Percentiles rank a stretch among this genome's conserved stretches.
These are phyloP conservation scores for Lachancea kluyveri DNA, from an alignment of 805 yeast genomes.

Conservation along the genomic window DNA sequence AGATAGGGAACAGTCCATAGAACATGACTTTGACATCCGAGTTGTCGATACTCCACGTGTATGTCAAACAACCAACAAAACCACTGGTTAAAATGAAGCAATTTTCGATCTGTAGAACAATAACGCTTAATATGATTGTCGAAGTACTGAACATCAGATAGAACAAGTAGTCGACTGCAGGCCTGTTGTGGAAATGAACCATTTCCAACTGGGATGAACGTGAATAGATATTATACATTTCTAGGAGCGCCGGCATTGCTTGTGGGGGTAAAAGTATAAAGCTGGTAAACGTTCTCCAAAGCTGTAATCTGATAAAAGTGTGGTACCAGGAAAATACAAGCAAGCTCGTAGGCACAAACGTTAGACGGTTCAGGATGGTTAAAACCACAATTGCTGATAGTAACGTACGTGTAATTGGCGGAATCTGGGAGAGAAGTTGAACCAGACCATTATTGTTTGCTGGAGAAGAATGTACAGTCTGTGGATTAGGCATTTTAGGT, in stretches of 20 bases:
- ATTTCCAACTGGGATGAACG: slow-evolving; percentile 23
- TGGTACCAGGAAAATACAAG: slow-evolving; percentile 31
- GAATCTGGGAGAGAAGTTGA: slow-evolving; percentile 32
- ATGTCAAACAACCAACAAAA: slow-evolving; percentile 36
- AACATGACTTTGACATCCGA: slow-evolving; percentile 49
- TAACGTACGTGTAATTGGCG: slow-evolving; percentile 56
- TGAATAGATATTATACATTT: slow-evolving; percentile 23
- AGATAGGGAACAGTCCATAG: slow-evolving; percentile 46
- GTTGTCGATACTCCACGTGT: slow-evolving; percentile 55
- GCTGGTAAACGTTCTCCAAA: slow-evolving; percentile 27
- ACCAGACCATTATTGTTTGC: slow-evolving; percentile 5
- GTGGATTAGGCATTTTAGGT: no score
- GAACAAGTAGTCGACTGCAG: slow-evolving; percentile 20
- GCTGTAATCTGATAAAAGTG: slow-evolving; percentile 14
- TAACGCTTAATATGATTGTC: slow-evolving; percentile 8
- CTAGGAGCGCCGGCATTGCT: slow-evolving; percentile 23
- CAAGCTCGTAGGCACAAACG: slow-evolving; percentile 33
- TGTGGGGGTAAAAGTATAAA: slow-evolving; percentile 20
- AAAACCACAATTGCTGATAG: slow-evolving; percentile 42
- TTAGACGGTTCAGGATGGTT: slow-evolving; percentile 35
- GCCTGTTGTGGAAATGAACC: slow-evolving; percentile 15
- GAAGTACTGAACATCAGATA: slow-evolving; percentile 20
- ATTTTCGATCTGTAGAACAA: slow-evolving; percentile 4
- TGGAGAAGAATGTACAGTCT: no score
- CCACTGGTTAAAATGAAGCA: slow-evolving; percentile 15